Evolutionary conservation across 495 filamentous ascomycete species (phyloP).

Genomic region (Astrocystis sublimbata): DNA sequence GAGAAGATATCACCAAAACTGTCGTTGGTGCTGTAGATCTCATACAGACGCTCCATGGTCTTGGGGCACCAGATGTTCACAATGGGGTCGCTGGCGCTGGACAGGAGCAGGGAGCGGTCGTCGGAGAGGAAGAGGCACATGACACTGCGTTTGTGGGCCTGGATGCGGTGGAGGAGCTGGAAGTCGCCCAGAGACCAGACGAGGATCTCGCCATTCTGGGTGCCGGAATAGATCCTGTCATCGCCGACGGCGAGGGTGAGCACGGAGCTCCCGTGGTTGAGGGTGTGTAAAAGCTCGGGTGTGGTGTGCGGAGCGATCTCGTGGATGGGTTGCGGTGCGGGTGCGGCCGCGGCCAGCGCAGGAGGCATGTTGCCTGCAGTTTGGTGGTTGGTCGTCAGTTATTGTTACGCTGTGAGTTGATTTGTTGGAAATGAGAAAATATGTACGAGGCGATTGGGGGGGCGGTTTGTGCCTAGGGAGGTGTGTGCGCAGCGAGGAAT

Average conservation of each 20-base stretch:
- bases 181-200: constrained; percentile 89
- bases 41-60: constrained; percentile 62
- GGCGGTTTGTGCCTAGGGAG: too few relatives aligned
- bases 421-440: background rate
- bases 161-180: constrained; percentile 70
- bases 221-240: constrained; percentile 75
- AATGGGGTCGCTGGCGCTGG: constrained; percentile 89
- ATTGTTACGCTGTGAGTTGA: background rate
- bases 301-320: constrained; percentile 41
- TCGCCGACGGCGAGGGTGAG: constrained; percentile 68
- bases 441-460: too few relatives aligned
- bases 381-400: background rate
- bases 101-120: constrained; percentile 78
- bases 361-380: constrained; percentile 14
- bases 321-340: constrained; percentile 30
- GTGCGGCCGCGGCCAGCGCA: background rate
- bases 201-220: constrained; percentile 87
- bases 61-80: constrained; percentile 71
- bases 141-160: constrained; percentile 87
- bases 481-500: too few relatives aligned
- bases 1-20: constrained; percentile 91
- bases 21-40: constrained; percentile 91
- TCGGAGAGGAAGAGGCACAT: constrained; percentile 78
- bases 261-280: constrained; percentile 71
- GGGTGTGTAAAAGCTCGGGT: constrained; percentile 65